Evolutionary conservation across 1,139 yeast genomes (phyloP).

Genomic region (Candida glucosophila): DNA sequence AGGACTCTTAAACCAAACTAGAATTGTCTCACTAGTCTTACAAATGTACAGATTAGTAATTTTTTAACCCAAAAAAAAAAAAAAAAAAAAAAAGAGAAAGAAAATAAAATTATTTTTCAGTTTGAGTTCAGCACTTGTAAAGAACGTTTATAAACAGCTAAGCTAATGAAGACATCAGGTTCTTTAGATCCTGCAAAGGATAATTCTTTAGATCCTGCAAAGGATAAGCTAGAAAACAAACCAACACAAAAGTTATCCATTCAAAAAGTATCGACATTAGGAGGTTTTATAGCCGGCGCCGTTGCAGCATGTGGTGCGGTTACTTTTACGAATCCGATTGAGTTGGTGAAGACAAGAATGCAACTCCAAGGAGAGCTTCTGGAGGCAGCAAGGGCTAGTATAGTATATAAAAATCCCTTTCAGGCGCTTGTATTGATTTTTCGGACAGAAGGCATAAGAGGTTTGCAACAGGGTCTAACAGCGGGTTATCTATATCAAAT

Average conservation of each 20-base stretch:
- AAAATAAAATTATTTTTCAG: too few relatives aligned
- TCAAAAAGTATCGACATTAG: constrained; percentile 53
- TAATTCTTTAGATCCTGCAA: too few relatives aligned
- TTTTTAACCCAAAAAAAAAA: too few relatives aligned
- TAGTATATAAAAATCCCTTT: constrained; percentile 67
- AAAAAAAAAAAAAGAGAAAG: too few relatives aligned
- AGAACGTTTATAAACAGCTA: too few relatives aligned
- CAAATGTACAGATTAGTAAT: too few relatives aligned
- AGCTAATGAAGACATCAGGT: too few relatives aligned
- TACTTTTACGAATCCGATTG: constrained; percentile 92
- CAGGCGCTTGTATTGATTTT: constrained; percentile 77
- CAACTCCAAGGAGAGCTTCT: constrained; percentile 90
- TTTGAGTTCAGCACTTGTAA: too few relatives aligned
- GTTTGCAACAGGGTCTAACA: constrained; percentile 78
- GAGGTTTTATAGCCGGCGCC: constrained; percentile 91
- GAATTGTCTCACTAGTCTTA: too few relatives aligned
- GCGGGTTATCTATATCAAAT: constrained; percentile 85
- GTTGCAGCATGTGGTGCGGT: constrained; percentile 97
- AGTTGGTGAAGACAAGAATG: constrained; percentile 89
- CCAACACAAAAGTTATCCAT: constrained; percentile 23
- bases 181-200: background rate
- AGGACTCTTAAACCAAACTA: too few relatives aligned
- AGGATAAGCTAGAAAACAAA: constrained; percentile 1
- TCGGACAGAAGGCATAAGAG: constrained; percentile 76
- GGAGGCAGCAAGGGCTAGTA: constrained; percentile 41